Evolutionary conservation across 2,329 filamentous ascomycete genomes (phyloP), one percentile per base, ranked within the genome.

Genomic region (Emmonsiellopsis sp.): DNA sequence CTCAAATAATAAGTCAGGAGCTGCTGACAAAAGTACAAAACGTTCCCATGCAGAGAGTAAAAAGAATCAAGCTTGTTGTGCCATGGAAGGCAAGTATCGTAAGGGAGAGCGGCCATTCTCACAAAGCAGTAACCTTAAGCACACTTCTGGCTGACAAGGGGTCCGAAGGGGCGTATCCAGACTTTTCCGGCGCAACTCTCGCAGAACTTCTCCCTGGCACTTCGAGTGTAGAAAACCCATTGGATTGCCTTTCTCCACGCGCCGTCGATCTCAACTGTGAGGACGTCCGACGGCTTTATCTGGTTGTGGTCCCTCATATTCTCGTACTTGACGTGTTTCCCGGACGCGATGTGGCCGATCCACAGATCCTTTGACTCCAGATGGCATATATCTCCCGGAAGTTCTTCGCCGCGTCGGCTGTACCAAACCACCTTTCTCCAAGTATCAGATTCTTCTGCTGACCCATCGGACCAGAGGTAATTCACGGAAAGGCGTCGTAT

Each of bases 331-430:
- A n/a, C 7, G 49, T 47, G 2, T 27, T 9, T 51, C 8, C 37
- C 36, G 34, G 49, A 45, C 34, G 49, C 49, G 17, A 51, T 51
- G 49, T 51, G 49, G 21, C 49, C 49, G 14, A 51, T 45, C 49
- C 37, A 45, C 6, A 51, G 49, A 39, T 51, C 49, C 49, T 27
- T 27, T 27, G 21, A 27, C 21, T 27, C 5, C 5, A 27, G 21
- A 27, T 27, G 21, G 21, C 21, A 5, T 3, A 27, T 33, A 7
- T 14, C 39, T 36, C 45, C 33, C 27, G 39, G 34, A 6, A 45
- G 11, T 37, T n/a, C 3, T n/a, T 21, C 11, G n/a, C 49, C 37
- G 27, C 39, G 21, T 39, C 34, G n/a, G 21, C 49, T 47, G 8
- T n/a, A n/a, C 49, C 49, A 51, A 7, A 51, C 17, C 7, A 51